A percentile compares a stretch with the other conserved stretches of the same genome.
phyloP scores from a whole-genome alignment of 768 basidiomycete genomes.

The Serendipita indica region DNA sequence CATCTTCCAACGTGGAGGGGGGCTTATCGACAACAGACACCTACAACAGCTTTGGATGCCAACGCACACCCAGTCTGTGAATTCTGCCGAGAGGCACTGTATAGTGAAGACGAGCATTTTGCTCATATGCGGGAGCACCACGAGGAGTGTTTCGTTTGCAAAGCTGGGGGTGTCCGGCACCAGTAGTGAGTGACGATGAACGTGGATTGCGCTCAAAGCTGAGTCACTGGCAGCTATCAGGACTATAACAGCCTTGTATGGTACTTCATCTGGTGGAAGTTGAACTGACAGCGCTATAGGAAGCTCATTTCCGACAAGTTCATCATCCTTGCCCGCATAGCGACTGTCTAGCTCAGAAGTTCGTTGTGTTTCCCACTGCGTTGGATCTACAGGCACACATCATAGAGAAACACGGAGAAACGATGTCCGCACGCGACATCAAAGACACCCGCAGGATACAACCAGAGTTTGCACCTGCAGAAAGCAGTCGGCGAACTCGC shows the following conservation, averaged over 20 bases:
- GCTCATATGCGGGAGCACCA: constrained; percentile 85
- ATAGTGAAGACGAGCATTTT: constrained; percentile 85
- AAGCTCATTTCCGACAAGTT: constrained; percentile 54
- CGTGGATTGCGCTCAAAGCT: neutral
- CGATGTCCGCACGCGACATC: constrained; percentile 55
- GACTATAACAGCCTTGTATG: constrained; percentile 62
- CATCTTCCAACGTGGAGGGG: constrained; percentile 52
- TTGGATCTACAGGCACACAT: constrained; percentile 87
- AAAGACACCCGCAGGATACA: constrained; percentile 54
- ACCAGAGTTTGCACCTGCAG: constrained; percentile 50
- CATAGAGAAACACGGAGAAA: constrained; percentile 66
- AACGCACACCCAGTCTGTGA: constrained; percentile 46
- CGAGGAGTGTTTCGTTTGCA: constrained; percentile 95
- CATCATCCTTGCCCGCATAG: constrained; percentile 69
- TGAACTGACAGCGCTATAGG: constrained; percentile 29
- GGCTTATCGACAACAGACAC: neutral
- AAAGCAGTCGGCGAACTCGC: constrained; percentile 25
- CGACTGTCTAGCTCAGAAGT: constrained; percentile 70
- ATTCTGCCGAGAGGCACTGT: constrained; percentile 89
- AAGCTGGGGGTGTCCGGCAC: constrained; percentile 59
- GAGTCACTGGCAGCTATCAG: constrained; percentile 40
- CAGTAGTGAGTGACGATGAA: constrained; percentile 52
- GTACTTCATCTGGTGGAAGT: constrained; percentile 14
- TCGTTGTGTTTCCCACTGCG: constrained; percentile 80
- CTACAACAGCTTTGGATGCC: neutral